These are phyloP conservation scores for Infundibulicybe gibba DNA, from an alignment of 768 basidiomycete species.

Conservation along the genomic window DNA sequence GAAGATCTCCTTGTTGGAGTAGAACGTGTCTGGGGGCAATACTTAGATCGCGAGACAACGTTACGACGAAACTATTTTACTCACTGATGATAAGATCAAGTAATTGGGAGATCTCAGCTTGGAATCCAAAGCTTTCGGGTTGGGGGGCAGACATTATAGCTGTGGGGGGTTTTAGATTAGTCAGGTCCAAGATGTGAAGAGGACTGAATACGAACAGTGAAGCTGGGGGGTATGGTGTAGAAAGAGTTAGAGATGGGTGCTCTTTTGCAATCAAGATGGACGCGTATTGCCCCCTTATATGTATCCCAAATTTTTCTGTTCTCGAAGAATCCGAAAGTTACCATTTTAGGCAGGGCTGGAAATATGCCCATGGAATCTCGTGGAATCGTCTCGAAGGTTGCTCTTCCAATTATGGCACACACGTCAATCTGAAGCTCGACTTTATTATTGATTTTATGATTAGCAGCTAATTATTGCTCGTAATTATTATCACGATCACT, in stretches of 20 bases:
- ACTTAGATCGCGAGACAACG: slow-evolving; percentile 5
- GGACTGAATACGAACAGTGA: slow-evolving; percentile 12
- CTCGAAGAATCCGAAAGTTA: slow-evolving; percentile 48
- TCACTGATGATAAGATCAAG: slow-evolving; percentile 97
- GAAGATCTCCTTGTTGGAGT: slow-evolving; percentile 99
- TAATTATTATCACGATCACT: too few species aligned
- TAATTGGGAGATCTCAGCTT: slow-evolving; percentile 98
- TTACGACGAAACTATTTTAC: slow-evolving; percentile 21
- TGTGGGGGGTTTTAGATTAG: slow-evolving; percentile 8
- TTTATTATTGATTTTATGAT: too few species aligned
- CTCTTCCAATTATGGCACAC: slow-evolving; percentile 1
- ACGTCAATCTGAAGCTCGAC: too few species aligned
- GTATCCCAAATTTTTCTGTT: slow-evolving; percentile 35
- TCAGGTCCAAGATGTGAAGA: not conserved
- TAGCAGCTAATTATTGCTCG: too few species aligned
- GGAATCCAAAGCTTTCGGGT: slow-evolving; percentile 89
- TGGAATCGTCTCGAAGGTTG: slow-evolving; percentile 42
- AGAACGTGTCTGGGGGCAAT: slow-evolving; percentile 83
- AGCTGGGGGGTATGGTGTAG: slow-evolving; percentile 10
- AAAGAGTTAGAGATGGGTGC: slow-evolving; percentile 15
- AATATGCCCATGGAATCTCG: slow-evolving; percentile 10
- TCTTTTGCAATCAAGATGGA: slow-evolving; percentile 15
- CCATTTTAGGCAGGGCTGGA: slow-evolving; percentile 32
- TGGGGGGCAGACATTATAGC: slow-evolving; percentile 47
- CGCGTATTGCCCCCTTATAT: slow-evolving; percentile 26